These are phyloP conservation scores for Pyrenopolyporus hunteri DNA, from an alignment of 495 filamentous ascomycete species.

Conservation along the genomic window DNA sequence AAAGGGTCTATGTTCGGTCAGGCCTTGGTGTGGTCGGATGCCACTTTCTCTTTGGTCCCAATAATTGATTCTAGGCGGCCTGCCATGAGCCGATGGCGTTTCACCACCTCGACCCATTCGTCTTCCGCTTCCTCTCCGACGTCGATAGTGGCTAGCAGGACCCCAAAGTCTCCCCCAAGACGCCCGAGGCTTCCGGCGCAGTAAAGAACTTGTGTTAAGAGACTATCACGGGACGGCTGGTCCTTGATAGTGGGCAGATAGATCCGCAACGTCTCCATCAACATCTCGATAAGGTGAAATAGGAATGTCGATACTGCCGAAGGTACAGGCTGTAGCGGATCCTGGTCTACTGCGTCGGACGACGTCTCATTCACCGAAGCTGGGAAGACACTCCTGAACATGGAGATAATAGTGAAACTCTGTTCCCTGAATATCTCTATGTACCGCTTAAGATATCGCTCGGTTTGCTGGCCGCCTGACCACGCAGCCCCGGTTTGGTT, in stretches of 20 bases:
- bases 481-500: slow-evolving; percentile 50
- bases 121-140: slow-evolving; percentile 61
- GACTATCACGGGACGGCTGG: slow-evolving; percentile 76
- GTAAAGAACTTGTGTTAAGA: slow-evolving; percentile 94
- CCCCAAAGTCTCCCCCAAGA: slow-evolving; percentile 89
- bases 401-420: slow-evolving; percentile 90
- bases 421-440: slow-evolving; percentile 99
- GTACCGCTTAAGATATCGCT: slow-evolving; percentile 91
- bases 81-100: slow-evolving; percentile 85
- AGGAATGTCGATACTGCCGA: slow-evolving; percentile 84
- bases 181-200: slow-evolving; percentile 92
- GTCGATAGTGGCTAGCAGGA: slow-evolving; percentile 77
- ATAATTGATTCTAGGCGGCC: slow-evolving; percentile 84
- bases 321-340: slow-evolving; percentile 72
- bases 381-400: slow-evolving; percentile 90
- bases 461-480: slow-evolving; percentile 88
- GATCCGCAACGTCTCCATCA: slow-evolving; percentile 74
- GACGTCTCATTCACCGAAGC: slow-evolving; percentile 45
- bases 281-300: slow-evolving; percentile 79
- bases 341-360: slow-evolving; percentile 42
- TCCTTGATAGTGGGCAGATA: slow-evolving; percentile 89
- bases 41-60: slow-evolving; percentile 50
- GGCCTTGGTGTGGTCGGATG: slow-evolving; percentile 1
- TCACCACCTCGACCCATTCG: slow-evolving; percentile 92
- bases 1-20: background rate